Evolutionary conservation across 2,329 filamentous ascomycete genomes (phyloP), one percentile per base, ranked within the genome.

Genomic region (Penicillium expansum): DNA sequence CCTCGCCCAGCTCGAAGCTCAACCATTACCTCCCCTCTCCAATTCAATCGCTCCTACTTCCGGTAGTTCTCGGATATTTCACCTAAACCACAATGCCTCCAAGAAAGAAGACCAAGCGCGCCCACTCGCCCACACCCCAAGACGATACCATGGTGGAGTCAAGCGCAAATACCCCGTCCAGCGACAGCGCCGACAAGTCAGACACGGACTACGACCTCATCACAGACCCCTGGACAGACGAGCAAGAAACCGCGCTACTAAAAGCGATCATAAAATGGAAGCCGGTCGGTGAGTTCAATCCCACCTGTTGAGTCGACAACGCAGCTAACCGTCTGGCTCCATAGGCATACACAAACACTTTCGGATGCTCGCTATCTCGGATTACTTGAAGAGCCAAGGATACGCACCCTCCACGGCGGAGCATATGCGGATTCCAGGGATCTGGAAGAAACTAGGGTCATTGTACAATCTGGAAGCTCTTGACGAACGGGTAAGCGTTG

Each of bases 211-310:
- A 77, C 58, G 77, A 86, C 59, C 69, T 80, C 4, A 74, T 84
- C 48, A 83, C 85, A 55, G 90, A 93, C 62, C 84, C 87, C 27
- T 99, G 94, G 94, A 97, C 92, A 4, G 92, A 96, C 68, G 93
- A 97, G 69, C 94, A 99, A 74, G 89, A 96, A 64, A 92, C 91
- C 1, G 92, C 91, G 39, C 82, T 99, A 0, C 91, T 96, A 77
- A 97, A 97, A 72, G 91, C 87, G 51, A 88, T 97, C 64, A 92
- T 97, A 62, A 84, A 87, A 70, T 96, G 90, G 89, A 99, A 99
- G 72, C 94, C 94, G n/a, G 93, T 93, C 39, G 93, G 92, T 91
- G 71, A 63, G 75, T 73, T 57, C n/a, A n/a, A 41, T 52, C 16
- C 10, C 27, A 20, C 18, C 22, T 42, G 5, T 22, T 55, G 16